These are phyloP conservation scores for Backusella australiensis DNA, from an alignment of 192 early-diverging fungal genomes.

Conservation along the genomic window DNA sequence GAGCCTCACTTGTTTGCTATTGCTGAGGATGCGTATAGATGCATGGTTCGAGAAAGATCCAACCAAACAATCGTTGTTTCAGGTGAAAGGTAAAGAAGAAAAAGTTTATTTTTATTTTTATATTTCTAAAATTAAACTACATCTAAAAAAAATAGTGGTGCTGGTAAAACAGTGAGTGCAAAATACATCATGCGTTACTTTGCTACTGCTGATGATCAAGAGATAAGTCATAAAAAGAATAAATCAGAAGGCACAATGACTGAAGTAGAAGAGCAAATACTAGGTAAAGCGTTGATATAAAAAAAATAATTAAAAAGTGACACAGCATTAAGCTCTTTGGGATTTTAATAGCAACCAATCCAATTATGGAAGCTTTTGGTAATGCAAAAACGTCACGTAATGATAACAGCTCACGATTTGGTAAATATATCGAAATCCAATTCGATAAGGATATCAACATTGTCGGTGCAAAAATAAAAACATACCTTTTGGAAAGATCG, in stretches of 20 bases:
- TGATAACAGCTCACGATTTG: constrained; percentile 97
- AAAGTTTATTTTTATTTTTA: neutral
- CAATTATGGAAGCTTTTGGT: constrained; percentile 99
- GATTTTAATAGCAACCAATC: constrained; percentile 78
- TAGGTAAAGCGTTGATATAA: constrained; percentile 39
- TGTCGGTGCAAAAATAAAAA: constrained; percentile 91
- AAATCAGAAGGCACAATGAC: constrained; percentile 56
- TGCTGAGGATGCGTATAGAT: constrained; percentile 95
- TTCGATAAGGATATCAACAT: constrained; percentile 85
- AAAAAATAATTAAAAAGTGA: neutral
- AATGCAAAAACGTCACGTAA: constrained; percentile 99
- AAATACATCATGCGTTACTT: constrained; percentile 99
- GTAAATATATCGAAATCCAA: constrained; percentile 97
- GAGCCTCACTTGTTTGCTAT: constrained; percentile 99
- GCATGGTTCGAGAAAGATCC: constrained; percentile 86
- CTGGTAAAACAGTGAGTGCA: constrained; percentile 96
- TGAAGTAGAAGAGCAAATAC: constrained; percentile 76
- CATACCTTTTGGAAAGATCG: constrained; percentile 95
- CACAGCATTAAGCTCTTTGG: neutral
- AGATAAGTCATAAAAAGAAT: constrained; percentile 41
- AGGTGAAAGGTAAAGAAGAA: constrained; percentile 78
- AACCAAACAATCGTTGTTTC: constrained; percentile 99
- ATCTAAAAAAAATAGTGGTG: constrained; percentile 55
- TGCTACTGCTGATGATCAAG: constrained; percentile 75
- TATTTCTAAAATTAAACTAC: constrained; percentile 4